Conservation (phyloP, 441 rosid genomes). For the Dalechampia spathulata region DNA sequence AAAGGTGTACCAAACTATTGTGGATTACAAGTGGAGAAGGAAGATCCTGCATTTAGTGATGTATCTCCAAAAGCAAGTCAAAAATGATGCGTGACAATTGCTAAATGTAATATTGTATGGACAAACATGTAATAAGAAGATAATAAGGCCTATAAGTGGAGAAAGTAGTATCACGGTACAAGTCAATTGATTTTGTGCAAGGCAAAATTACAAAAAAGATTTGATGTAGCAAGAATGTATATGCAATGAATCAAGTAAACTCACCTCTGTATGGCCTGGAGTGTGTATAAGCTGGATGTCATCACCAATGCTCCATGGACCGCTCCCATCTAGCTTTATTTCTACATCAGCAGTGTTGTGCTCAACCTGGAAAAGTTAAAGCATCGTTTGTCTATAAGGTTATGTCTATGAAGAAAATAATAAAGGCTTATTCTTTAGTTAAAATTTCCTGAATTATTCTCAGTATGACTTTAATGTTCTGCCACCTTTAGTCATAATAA, state of each 20-base stretch:
- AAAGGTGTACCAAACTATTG: no score
- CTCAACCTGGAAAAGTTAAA: constrained; percentile 35
- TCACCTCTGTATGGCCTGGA: constrained; percentile 51
- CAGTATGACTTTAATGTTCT: not conserved
- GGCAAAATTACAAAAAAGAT: no score
- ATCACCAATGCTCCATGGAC: constrained; percentile 49
- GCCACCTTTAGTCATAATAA: not conserved
- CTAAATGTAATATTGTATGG: no score
- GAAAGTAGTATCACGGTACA: no score
- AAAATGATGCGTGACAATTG: not conserved
- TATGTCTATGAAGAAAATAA: not conserved
- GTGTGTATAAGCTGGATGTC: constrained; percentile 49
- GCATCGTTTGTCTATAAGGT: not conserved
- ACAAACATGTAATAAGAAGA: no score
- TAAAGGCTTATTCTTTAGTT: not conserved
- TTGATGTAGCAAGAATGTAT: not conserved
- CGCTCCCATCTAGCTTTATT: constrained; percentile 51
- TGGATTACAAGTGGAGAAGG: no score
- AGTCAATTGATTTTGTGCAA: no score
- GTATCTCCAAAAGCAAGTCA: no score
- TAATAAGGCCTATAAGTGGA: no score
- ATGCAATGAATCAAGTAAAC: constrained; percentile 17
- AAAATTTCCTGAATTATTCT: not conserved
- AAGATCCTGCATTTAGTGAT: no score
- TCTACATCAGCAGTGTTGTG: constrained; percentile 43